phyloP scores from a whole-genome alignment of 495 filamentous ascomycete genomes.

The Penicillium daleae region DNA sequence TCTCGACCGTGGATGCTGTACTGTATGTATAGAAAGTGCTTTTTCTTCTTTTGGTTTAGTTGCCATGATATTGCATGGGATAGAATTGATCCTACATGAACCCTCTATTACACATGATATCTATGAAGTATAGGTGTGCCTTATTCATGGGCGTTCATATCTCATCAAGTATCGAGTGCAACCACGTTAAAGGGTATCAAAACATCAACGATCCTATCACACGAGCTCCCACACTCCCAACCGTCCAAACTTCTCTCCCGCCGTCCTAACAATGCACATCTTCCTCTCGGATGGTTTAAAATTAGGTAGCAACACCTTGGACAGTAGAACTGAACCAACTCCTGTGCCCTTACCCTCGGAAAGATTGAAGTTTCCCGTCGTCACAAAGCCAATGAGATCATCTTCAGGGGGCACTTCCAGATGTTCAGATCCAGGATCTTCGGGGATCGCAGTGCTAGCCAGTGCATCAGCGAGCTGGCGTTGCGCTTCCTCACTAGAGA shows the following conservation, averaged over 20 bases:
- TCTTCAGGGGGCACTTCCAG: conserved; percentile 70
- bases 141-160: not conserved
- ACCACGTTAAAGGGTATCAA: conserved; percentile 24
- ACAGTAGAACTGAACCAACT: conserved; percentile 70
- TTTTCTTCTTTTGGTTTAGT: conserved; percentile 22
- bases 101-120: not conserved
- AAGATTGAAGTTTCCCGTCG: conserved; percentile 81
- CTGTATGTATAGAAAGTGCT: conserved; percentile 39
- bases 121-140: not conserved
- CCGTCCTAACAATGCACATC: conserved; percentile 79
- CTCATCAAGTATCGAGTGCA: conserved; percentile 5
- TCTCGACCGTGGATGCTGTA: conserved; percentile 27
- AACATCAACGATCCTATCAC: conserved; percentile 29
- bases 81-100: conserved; percentile 25
- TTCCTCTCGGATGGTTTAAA: conserved; percentile 40
- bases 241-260: conserved; percentile 75
- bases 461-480: conserved; percentile 60
- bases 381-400: conserved; percentile 91
- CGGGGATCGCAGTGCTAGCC: conserved; percentile 31
- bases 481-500: conserved; percentile 43
- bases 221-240: conserved; percentile 79
- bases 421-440: conserved; percentile 53
- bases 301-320: conserved; percentile 49
- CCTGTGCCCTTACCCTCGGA: conserved; percentile 75
- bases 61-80: conserved; percentile 26